Evolutionary conservation across 768 basidiomycete genomes (phyloP), one percentile per base, ranked within the genome.

Genomic region (Serendipita sp.): DNA sequence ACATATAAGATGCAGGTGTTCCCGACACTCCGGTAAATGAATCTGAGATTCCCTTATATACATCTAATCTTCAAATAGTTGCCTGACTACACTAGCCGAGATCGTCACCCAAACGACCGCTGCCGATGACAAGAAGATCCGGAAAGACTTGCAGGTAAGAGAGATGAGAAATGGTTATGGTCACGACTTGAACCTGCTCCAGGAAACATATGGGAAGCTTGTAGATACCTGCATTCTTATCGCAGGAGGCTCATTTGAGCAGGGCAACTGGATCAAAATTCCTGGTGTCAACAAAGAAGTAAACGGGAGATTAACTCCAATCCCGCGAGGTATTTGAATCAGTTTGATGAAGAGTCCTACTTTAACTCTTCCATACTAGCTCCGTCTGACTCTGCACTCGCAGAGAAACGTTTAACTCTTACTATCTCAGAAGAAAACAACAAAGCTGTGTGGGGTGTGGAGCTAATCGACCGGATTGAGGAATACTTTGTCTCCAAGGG

Each of bases 71-170:
- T 65, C 41, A 3, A 23, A 8, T 66, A 92, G 89, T 65, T 91
- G 89, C 73, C 74, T 91, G 44, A 82, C 82, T n/a, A 80, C 86
- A 0, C 72, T 95, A 18, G 84, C 88, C 0, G 89, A 90, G 67
- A 91, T 92, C 71, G 76, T 94, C 38, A 83, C 85, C 1, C 91
- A 92, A 70, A 97, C 93, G 0, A 85, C 88, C 3, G 91, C 91
- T 0, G 80, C 95, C 74, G 95, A 97, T 66, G 96, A 99, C 73
- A 81, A 84, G 28, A 81, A 89, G 44, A 75, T 94, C 64, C 83
- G 90, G 30, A 89, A 91, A 71, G 96, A 99, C 65, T 76, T 97
- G 8, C 92, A 95, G 79, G 88, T 85, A 67, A 23, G 23, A 23
- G 23, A 23, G 16, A 67, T 64, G 3, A n/a, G 47, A 35, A 36